Evolutionary conservation across 352 stramenopile species (phyloP), one percentile per base, ranked within the genome.

Genomic region (Pythium inflatum): DNA sequence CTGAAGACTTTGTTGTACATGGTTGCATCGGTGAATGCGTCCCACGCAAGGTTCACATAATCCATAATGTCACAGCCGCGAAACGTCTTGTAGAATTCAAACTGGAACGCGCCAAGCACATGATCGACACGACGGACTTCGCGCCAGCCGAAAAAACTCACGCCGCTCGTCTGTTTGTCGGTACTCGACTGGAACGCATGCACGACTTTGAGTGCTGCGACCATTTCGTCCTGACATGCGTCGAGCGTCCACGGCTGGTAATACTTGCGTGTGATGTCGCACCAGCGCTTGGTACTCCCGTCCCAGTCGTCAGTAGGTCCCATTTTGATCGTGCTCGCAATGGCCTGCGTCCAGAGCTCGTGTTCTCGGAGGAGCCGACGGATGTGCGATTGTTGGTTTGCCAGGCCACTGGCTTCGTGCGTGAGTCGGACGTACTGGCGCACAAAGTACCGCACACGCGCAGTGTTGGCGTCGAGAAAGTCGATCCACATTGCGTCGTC

Each of bases 71-170:
- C 33, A 11, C 27, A 50, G 2, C 50, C 50, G 33, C 22, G 27
- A 24, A 27, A 50, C 5, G 14, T 25, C 41, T 50, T 50, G 41
- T 50, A 50, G n/a, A 50, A 50, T 24, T 40, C 58, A 40, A 68
- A 68, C n/a, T 68, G 61, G 13, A 68, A 38, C 3, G 27, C 28
- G 3, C 28, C 13, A 7, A 14, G 3, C 1, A n/a, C 7, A 0
- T 33, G 2, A n/a, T 53, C n/a, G 6, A 68, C 9, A 5, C 61
- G 61, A 5, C 61, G 61, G 13, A 36, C n/a, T 18, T 61, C 61
- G 25, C 61, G 48, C 61, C 61, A 68, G 5, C 61, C 61, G 24
- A 61, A 56, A n/a, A 68, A 60, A 14, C 25, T 61, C 33, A 53
- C 16, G 3, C 50, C 50, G 11, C 24, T 30, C 12, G 34, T 20